These are phyloP conservation scores for Penicillium egyptiacum DNA, from an alignment of 495 filamentous ascomycete species.

Conservation along the genomic window DNA sequence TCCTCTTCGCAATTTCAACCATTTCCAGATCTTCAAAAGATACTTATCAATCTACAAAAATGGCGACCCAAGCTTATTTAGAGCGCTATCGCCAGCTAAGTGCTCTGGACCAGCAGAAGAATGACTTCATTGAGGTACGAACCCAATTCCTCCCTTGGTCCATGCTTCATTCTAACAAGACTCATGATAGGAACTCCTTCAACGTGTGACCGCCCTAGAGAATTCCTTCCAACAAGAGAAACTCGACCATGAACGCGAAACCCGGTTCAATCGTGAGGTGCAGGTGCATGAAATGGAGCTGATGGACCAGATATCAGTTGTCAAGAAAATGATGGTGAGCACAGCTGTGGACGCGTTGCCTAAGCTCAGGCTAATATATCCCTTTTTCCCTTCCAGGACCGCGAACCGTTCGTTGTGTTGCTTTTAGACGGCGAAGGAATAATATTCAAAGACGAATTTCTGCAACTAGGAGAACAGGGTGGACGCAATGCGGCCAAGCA, in stretches of 20 bases:
- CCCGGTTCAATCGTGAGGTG: slow-evolving; percentile 55
- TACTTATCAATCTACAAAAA: slow-evolving; percentile 15
- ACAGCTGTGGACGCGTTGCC: slow-evolving; percentile 2
- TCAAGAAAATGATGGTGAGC: slow-evolving; percentile 52
- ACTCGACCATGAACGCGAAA: slow-evolving; percentile 55
- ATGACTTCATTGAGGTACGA: slow-evolving; percentile 53
- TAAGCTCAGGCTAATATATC: slow-evolving; percentile 27
- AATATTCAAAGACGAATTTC: slow-evolving; percentile 67
- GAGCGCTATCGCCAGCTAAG: slow-evolving; percentile 51
- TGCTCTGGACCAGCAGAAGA: slow-evolving; percentile 50
- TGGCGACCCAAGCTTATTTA: slow-evolving; percentile 39
- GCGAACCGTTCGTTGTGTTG: slow-evolving; percentile 72
- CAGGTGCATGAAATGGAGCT: slow-evolving; percentile 54
- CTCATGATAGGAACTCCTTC: slow-evolving; percentile 46
- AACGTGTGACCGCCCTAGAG: slow-evolving; percentile 48
- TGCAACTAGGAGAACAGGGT: slow-evolving; percentile 65
- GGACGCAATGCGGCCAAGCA: slow-evolving; percentile 68
- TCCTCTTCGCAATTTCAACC: slow-evolving; percentile 9
- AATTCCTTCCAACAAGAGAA: slow-evolving; percentile 49
- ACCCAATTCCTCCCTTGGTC: slow-evolving; percentile 10
- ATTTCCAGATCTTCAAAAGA: not conserved
- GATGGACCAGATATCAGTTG: slow-evolving; percentile 51
- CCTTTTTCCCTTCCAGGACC: slow-evolving; percentile 51
- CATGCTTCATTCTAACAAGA: slow-evolving; percentile 17
- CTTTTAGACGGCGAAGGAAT: slow-evolving; percentile 78